Evolutionary conservation across 768 basidiomycete genomes (phyloP).

Genomic region (Glaciozyma martinii): DNA sequence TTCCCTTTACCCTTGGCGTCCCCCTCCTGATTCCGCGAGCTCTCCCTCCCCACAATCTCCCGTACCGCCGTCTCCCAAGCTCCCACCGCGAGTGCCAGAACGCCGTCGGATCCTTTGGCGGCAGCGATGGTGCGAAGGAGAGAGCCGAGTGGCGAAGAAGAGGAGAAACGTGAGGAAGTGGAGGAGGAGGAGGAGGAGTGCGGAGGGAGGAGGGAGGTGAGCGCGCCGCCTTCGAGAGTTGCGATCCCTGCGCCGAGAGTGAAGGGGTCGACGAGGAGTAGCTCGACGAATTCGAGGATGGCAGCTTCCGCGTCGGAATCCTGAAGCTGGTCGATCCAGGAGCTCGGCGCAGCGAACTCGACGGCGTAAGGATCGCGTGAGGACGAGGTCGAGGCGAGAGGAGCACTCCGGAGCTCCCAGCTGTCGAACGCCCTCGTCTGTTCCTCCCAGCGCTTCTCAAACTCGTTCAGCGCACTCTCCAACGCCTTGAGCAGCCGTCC

Average conservation of each 20-base stretch:
- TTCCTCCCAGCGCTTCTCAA: neutral
- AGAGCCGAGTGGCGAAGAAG: neutral
- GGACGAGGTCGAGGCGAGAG: neutral
- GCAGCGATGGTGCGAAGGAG: neutral
- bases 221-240: neutral
- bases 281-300: neutral
- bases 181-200: neutral
- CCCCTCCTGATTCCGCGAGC: neutral
- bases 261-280: neutral
- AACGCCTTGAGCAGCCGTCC: neutral
- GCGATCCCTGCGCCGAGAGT: slow-evolving; percentile 1
- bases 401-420: neutral
- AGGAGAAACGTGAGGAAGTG: too few relatives aligned
- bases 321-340: neutral
- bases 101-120: neutral
- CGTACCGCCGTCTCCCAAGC: neutral
- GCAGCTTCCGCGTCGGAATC: neutral
- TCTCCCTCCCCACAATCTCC: neutral
- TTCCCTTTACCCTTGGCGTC: neutral
- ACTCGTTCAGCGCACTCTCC: neutral
- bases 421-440: neutral
- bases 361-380: neutral
- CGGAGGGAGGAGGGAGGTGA: neutral
- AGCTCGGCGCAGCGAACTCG: neutral
- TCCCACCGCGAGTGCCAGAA: neutral